Evolutionary conservation across 768 basidiomycete species (phyloP), one percentile per base, ranked within the genome.

Genomic region (Strobilomyces echinocephalus): DNA sequence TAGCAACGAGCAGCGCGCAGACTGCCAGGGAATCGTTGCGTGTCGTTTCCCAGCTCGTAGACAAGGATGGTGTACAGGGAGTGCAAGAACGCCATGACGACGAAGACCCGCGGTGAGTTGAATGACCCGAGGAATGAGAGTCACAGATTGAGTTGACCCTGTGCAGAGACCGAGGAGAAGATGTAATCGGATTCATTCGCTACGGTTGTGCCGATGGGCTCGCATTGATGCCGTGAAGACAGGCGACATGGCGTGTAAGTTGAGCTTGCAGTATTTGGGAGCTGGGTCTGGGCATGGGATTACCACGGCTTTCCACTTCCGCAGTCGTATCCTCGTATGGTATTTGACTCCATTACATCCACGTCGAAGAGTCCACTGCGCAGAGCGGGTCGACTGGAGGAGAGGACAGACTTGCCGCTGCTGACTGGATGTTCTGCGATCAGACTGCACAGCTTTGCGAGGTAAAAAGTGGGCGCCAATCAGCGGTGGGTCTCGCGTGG

Each of bases 1-100:
- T 87, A 34, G 62, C 64, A 3, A 65, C 70, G 33, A 73, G 73
- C 6, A 72, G 72, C 11, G 71, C 71, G 10, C 73, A 70, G 42
- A 80, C 77, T 10, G 81, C 82, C n/a, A 77, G 73, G 56, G 72
- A 76, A 38, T 81, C 82, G 1, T 72, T 88, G 70, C 74, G 73
- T n/a, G 63, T 76, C 8, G 76, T 88, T n/a, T 75, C 79, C 31
- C 69, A 72, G 54, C 80, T 84, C 36, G 79, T 88, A 21, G 86
- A 87, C 54, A 72, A 71, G 50, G 77, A 85, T 58, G 87, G 86
- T 1, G 61, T 87, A 48, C 74, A 79, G 40, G 73, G 68, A 10
- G 64, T 66, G 60, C 73, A 57, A 6, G 67, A 69, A 21, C 41
- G 62, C 46, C 59, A 67, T 8, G 61, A 63, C 21, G 48, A 61